phyloP scores from a whole-genome alignment of 352 stramenopile genomes.

The Pythium phragmiticola region DNA sequence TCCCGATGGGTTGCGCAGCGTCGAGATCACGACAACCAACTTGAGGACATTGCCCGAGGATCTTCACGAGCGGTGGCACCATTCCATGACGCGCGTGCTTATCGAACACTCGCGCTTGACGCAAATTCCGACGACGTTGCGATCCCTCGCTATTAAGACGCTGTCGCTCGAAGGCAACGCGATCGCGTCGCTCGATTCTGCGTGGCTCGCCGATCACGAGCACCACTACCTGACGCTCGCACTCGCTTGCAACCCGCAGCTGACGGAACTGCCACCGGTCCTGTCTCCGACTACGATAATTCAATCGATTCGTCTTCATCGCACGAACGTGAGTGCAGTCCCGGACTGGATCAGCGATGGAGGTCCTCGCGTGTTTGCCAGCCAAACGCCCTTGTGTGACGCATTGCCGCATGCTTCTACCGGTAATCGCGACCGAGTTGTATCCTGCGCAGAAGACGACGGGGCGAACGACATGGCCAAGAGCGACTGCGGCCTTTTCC shows the following conservation, averaged over 20 bases:
- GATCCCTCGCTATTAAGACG: slow-evolving; percentile 10
- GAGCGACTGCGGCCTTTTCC: slow-evolving; percentile 11
- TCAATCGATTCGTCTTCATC: slow-evolving; percentile 13
- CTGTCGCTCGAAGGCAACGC: slow-evolving; percentile 23
- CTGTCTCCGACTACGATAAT: slow-evolving; percentile 14
- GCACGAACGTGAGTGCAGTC: slow-evolving; percentile 9
- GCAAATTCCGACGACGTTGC: slow-evolving; percentile 4
- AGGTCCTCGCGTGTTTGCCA: background rate
- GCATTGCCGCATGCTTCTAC: background rate
- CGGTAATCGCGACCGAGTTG: background rate
- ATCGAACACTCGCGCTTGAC: slow-evolving; percentile 20
- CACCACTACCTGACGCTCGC: slow-evolving; percentile 14
- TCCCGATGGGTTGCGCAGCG: slow-evolving; percentile 9
- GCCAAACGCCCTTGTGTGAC: slow-evolving; percentile 8
- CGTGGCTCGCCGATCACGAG: slow-evolving; percentile 8
- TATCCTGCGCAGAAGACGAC: slow-evolving; percentile 4
- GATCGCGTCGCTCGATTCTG: slow-evolving; percentile 6
- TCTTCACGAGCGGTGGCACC: slow-evolving; percentile 16
- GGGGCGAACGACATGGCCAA: background rate
- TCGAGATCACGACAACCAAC: slow-evolving; percentile 25
- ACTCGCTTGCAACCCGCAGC: slow-evolving; percentile 15
- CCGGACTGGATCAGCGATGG: slow-evolving; percentile 8
- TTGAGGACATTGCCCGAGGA: slow-evolving; percentile 15
- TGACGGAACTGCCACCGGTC: background rate
- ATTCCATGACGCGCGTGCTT: slow-evolving; percentile 14